Base-by-base conservation (phyloP, 371 early-diverging fungal genomes). In the Mucor plumbeus region DNA sequence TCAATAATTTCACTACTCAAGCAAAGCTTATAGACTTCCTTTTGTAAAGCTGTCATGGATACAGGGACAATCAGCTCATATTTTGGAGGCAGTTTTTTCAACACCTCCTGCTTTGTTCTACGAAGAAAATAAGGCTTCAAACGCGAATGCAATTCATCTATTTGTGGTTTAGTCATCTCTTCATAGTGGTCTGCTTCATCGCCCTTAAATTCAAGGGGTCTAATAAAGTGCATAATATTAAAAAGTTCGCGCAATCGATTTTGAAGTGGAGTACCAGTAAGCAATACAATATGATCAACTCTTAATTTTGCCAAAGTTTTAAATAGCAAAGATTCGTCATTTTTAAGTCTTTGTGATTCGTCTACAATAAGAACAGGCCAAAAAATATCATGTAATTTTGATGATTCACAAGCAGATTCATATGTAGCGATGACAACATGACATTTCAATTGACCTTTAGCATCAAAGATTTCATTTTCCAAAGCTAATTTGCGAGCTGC, bases 331-430 rank as follows among this genome's bases (percentile, higher is more conserved):
- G 88, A 83, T 50, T 74, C 74, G 63, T 88, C 85, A 74, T 94
- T 95, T 73, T 96, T 97, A 36, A 96, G 77, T 54, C 95, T 84
- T 63, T 97, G 96, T 0, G 94, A 95, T 76, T 95, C 96, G 74
- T 96, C 96, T 3, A 94, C 87, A 4, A 94, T 77, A 41, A 93
- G 55, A 14, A 81, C 83, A n/a, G 89, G 85, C 88, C 91, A 97
- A 48, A 70, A 71, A 0, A 65, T 5, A 0, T 48, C n/a, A n/a
- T 60, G 63, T 13, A 73, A 26, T 19, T 59, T 53, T 11, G 55
- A 14, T 17, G 43, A 4, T 14, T 65, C 66, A 17, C 58, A 39
- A 9, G 68, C 34, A 10, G 71, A 76, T 71, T 96, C 95, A 64
- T 95, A 95, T 19, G 91, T 92, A 11, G 90, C 79, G 6, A 97